Evolutionary conservation across 257 asterid species (phyloP).

Genomic region (Hygrophila difformis): DNA sequence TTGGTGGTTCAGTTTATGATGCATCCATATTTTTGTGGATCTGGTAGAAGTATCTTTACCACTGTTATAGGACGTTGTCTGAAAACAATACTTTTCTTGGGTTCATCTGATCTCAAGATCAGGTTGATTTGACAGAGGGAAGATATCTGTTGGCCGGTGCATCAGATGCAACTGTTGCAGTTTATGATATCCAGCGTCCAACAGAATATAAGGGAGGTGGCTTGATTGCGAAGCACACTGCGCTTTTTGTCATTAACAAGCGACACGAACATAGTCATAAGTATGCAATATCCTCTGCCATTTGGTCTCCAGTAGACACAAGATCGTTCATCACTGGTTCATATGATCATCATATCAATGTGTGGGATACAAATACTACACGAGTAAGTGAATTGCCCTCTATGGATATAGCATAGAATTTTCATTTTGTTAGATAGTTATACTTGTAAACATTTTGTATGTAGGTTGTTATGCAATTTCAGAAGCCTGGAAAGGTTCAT

Average conservation of each 20-base stretch:
- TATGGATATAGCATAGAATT: not conserved
- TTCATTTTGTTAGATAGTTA: not conserved
- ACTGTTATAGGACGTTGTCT: conserved; percentile 13
- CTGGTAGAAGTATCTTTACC: not conserved
- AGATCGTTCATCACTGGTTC: conserved; percentile 93
- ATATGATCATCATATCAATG: conserved; percentile 81
- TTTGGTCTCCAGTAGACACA: conserved; percentile 95
- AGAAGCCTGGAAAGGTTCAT: conserved; percentile 98
- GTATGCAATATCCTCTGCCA: conserved; percentile 73
- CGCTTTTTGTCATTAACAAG: conserved; percentile 61
- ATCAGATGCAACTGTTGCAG: conserved; percentile 88
- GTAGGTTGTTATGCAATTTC: conserved; percentile 75
- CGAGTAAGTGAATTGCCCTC: conserved; percentile 36
- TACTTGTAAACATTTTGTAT: not conserved
- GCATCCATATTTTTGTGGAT: not conserved
- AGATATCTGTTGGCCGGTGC: conserved; percentile 86
- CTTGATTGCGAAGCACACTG: conserved; percentile 63
- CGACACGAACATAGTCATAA: conserved; percentile 86
- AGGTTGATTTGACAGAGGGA: conserved; percentile 99
- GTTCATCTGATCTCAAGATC: conserved; percentile 57
- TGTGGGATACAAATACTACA: conserved; percentile 92
- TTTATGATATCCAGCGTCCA: conserved; percentile 76
- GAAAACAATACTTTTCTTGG: conserved; percentile 30
- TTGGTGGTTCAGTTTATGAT: not conserved
- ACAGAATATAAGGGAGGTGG: conserved; percentile 52